These are phyloP conservation scores for Nyssa sinensis DNA, from an alignment of 148 eudicot genomes.

Conservation along the genomic window DNA sequence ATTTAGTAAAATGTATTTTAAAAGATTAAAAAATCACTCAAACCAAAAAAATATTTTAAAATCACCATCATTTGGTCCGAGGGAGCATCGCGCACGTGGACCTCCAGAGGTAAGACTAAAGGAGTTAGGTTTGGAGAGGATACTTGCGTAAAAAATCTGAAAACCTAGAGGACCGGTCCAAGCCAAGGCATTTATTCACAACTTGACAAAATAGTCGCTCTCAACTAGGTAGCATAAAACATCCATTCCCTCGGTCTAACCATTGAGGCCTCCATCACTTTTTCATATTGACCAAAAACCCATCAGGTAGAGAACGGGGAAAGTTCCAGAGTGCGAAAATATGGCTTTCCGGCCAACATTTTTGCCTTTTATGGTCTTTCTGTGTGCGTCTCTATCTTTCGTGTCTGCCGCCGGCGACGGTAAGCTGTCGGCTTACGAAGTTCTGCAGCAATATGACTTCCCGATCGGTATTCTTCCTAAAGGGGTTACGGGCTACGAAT, in stretches of 20 bases:
- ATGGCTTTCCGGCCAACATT: neutral
- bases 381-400: slow-evolving; percentile 7
- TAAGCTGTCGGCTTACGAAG: slow-evolving; percentile 41
- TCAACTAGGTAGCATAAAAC: neutral
- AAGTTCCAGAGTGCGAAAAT: too few relatives aligned
- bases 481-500: slow-evolving; percentile 51
- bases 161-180: neutral
- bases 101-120: neutral
- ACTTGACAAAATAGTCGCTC: too few relatives aligned
- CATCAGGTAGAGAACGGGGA: too few relatives aligned
- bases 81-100: neutral
- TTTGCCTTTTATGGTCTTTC: neutral
- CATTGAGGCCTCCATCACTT: too few relatives aligned
- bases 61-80: too few relatives aligned
- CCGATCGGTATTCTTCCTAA: slow-evolving; percentile 57
- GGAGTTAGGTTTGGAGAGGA: neutral
- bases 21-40: neutral
- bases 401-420: slow-evolving; percentile 7
- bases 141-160: neutral
- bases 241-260: too few relatives aligned
- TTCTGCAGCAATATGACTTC: slow-evolving; percentile 41
- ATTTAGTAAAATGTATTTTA: too few relatives aligned
- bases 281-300: too few relatives aligned
- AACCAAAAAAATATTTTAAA: too few relatives aligned
- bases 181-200: too few relatives aligned